Evolutionary conservation across 345 rosid genomes (phyloP), one percentile per base, ranked within the genome.

Genomic region (Carallia pectinifolia): DNA sequence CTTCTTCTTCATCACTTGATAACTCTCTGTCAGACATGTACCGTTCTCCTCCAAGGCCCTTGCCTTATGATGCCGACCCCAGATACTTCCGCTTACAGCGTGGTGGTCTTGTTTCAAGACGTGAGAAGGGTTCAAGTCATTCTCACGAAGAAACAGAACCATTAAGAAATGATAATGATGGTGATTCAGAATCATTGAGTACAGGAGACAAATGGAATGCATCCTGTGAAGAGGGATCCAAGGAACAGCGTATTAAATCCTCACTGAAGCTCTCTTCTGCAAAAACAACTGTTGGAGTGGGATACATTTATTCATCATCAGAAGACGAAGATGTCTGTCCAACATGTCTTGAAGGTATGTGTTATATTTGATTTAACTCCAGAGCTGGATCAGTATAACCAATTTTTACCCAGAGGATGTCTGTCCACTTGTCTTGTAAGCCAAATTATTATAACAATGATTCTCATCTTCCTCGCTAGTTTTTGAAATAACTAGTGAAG

Each of bases 1-100:
- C 89, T 67, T 77, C 97, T 58, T 64, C 92, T 61, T 73, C 84
- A 33, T 87, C 96, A 5, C 86, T 79, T 48, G 97, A 90, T 73
- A 87, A 87, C 87, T 90, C 95, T 79, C 87, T 94, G 19, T 85
- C 97, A 67, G 96, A 88, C 77, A 91, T 88, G 77, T 90, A 80
- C 71, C 92, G 83, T 53, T 88, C 98, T 82, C 91, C 97, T 76
- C 98, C 98, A 59, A 79, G 90, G 64, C 74, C 86, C 2, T 67
- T 66, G 50, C 76, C 85, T 55, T 88, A 76, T 69, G 92, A 88
- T 61, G 73, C 81, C 63, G 90, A 86, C 38, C 84, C 81, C 74
- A 83, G 90, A 74, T 88, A 83, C 75, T 58, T 84, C 33, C 84
- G 79, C 30, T 66, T 85, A 71, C 89, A 82, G 77, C 90, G 85